Evolutionary conservation across 2,329 filamentous ascomycete species (phyloP).

Genomic region (Sporothrix luriei): DNA sequence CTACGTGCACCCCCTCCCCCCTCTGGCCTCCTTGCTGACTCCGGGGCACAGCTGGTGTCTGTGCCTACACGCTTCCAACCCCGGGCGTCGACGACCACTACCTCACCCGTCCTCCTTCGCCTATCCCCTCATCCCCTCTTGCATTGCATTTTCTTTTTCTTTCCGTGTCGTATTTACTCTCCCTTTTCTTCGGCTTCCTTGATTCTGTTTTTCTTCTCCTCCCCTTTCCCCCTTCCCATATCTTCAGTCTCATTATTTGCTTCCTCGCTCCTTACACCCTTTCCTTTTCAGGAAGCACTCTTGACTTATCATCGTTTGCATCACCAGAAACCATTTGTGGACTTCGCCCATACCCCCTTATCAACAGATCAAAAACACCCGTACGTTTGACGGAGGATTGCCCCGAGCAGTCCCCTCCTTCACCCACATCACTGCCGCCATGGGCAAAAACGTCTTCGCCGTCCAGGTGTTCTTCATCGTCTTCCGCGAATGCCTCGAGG

Average conservation of each 20-base stretch:
- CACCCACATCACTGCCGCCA: slow-evolving; percentile 40
- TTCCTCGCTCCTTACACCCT: neutral
- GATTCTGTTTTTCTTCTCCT: neutral
- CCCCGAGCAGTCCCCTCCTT: slow-evolving; percentile 21
- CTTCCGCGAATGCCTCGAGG: slow-evolving; percentile 83
- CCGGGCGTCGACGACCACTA: neutral
- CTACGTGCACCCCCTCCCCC: slow-evolving; percentile 32
- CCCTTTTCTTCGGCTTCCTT: slow-evolving; percentile 1
- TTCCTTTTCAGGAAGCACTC: neutral
- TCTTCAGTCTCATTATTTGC: neutral
- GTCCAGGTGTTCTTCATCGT: slow-evolving; percentile 87
- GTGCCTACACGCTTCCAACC: neutral
- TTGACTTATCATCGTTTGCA: slow-evolving; percentile 16
- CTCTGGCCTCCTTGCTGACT: slow-evolving; percentile 2
- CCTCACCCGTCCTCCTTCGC: neutral
- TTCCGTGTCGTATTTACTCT: slow-evolving; percentile 22
- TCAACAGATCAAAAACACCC: neutral
- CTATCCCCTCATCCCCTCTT: neutral
- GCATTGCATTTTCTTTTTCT: neutral
- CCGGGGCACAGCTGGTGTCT: neutral
- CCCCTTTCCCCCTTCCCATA: neutral
- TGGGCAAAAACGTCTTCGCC: slow-evolving; percentile 71
- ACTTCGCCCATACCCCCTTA: neutral
- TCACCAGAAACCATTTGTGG: slow-evolving; percentile 6
- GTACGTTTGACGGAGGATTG: slow-evolving; percentile 25